Evolutionary conservation across 345 rosid species (phyloP).

Genomic region (Viola odorata): DNA sequence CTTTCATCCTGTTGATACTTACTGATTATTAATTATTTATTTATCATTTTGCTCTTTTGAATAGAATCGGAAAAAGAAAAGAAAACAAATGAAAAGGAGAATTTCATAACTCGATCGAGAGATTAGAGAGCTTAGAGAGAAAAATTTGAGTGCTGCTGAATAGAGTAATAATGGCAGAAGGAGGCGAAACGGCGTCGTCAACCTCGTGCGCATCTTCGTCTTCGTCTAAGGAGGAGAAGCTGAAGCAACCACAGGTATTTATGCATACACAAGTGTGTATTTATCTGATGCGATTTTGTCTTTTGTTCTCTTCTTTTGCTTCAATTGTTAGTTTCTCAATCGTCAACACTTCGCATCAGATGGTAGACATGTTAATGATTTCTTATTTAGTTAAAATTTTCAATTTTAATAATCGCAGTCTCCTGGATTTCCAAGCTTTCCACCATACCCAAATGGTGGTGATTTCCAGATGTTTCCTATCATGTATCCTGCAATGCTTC

Average conservation of each 20-base stretch:
- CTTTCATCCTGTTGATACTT: too few species aligned
- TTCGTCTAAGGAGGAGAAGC: neutral
- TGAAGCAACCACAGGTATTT: conserved; percentile 10
- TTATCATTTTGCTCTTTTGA: too few species aligned
- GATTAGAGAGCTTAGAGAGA: too few species aligned
- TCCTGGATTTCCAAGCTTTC: neutral
- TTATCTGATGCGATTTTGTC: neutral
- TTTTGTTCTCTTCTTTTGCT: neutral
- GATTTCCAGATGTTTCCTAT: conserved; percentile 59
- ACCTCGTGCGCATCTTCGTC: conserved; percentile 4
- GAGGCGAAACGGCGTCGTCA: neutral
- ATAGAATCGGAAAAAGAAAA: too few species aligned
- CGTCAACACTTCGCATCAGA: too few species aligned
- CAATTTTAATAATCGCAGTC: neutral
- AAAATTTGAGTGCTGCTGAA: neutral
- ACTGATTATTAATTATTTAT: too few species aligned
- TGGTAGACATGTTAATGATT: neutral
- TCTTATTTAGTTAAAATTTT: neutral
- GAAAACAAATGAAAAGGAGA: too few species aligned
- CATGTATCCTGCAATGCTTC: conserved; percentile 48
- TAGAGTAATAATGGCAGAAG: conserved; percentile 1
- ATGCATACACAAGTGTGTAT: neutral
- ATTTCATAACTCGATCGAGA: too few species aligned
- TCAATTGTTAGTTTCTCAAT: neutral
- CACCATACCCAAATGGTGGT: conserved; percentile 38